Percentiles rank a stretch among this genome's conserved stretches.
These are phyloP conservation scores for Boechera stricta DNA, from an alignment of 345 rosid genomes.

Conservation along the genomic window DNA sequence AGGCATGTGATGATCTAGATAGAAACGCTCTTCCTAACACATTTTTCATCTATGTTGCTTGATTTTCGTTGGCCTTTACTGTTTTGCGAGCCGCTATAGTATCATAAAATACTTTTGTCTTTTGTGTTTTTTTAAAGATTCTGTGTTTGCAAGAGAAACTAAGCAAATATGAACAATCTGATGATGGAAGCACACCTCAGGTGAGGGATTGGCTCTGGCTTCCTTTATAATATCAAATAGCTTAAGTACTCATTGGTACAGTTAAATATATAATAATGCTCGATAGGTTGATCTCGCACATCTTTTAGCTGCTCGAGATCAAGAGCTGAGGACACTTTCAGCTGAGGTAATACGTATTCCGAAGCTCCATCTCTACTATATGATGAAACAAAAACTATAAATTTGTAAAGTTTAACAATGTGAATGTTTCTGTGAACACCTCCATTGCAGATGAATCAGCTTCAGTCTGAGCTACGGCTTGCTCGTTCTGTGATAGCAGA, in stretches of 20 bases:
- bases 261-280: not conserved
- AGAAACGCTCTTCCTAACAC: not conserved
- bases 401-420: not conserved
- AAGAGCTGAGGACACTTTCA: conserved; percentile 85
- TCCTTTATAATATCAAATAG: not conserved
- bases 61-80: conserved; percentile 14
- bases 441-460: conserved; percentile 72
- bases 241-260: not conserved
- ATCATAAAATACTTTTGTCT: not conserved
- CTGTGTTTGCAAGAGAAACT: conserved; percentile 88
- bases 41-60: conserved; percentile 11
- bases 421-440: not conserved
- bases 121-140: conserved; percentile 56
- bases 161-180: conserved; percentile 87
- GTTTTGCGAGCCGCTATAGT: conserved; percentile 1
- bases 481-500: conserved; percentile 91
- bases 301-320: conserved; percentile 91
- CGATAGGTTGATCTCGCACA: conserved; percentile 92
- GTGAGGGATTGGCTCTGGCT: conserved; percentile 47
- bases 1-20: conserved; percentile 53
- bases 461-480: conserved; percentile 87
- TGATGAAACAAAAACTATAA: not conserved
- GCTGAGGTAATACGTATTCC: conserved; percentile 69
- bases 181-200: conserved; percentile 92
- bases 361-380: conserved; percentile 7